These are phyloP conservation scores for Lecanoromycetidae sp. DNA, from an alignment of 2,329 filamentous ascomycete species.

Conservation along the genomic window DNA sequence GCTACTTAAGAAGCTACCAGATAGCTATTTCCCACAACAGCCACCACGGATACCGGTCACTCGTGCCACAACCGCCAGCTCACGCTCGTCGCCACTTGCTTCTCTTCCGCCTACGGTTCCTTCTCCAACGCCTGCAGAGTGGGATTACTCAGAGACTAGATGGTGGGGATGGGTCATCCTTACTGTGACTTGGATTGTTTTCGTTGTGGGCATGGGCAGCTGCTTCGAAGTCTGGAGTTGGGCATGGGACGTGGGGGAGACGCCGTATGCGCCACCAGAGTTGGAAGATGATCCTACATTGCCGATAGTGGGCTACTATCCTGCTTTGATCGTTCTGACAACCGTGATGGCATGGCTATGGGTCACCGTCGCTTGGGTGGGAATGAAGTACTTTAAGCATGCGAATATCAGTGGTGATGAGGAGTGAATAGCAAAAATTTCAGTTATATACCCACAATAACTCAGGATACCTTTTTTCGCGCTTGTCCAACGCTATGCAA, in stretches of 20 bases:
- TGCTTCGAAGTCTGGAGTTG: conserved; percentile 93
- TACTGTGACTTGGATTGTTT: conserved; percentile 83
- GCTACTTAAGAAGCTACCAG: conserved; percentile 33
- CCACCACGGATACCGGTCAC: conserved; percentile 1
- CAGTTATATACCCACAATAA: not conserved
- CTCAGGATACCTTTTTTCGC: too few species aligned
- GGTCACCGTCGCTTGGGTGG: conserved; percentile 94
- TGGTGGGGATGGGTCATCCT: conserved; percentile 98
- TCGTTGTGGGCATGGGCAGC: conserved; percentile 92
- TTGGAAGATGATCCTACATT: conserved; percentile 88
- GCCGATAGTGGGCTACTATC: conserved; percentile 95
- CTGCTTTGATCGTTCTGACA: conserved; percentile 82
- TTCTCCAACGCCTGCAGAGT: conserved; percentile 48
- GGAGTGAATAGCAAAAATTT: conserved; percentile 17
- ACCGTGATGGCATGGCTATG: conserved; percentile 98
- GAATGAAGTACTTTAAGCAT: conserved; percentile 98
- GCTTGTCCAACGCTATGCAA: not conserved
- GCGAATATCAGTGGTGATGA: conserved; percentile 70
- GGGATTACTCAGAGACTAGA: conserved; percentile 90
- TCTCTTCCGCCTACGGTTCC: conserved; percentile 28
- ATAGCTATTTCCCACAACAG: conserved; percentile 48
- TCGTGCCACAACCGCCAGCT: conserved; percentile 20
- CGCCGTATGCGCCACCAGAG: conserved; percentile 88
- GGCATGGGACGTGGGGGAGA: conserved; percentile 98
- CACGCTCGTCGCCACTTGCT: conserved; percentile 30